A percentile compares a stretch with the other conserved stretches of the same genome.
Evolutionary conservation across 306 rosid species (phyloP).

Genomic region (Cucumis melo): DNA sequence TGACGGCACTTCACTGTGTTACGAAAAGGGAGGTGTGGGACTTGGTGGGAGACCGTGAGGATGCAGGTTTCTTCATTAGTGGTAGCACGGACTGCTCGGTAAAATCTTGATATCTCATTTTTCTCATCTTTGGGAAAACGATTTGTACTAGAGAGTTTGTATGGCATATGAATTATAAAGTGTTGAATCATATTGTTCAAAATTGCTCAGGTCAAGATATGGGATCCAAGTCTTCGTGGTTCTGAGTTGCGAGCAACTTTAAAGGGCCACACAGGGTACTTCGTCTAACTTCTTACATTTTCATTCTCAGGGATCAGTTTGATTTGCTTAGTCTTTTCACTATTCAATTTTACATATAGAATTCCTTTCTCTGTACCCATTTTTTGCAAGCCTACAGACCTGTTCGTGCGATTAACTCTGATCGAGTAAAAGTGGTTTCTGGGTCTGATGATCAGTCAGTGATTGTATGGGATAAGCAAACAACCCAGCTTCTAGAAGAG

Average conservation of each 20-base stretch:
- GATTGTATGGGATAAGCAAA: slow-evolving; percentile 95
- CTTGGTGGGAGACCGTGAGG: slow-evolving; percentile 99
- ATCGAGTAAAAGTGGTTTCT: slow-evolving; percentile 82
- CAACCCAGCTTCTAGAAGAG: slow-evolving; percentile 95
- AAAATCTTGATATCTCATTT: slow-evolving; percentile 19
- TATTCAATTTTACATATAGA: not conserved
- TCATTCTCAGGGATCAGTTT: not conserved
- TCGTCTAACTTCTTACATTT: not conserved
- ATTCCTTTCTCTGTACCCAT: not conserved
- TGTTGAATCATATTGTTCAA: slow-evolving; percentile 12
- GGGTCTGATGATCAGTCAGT: slow-evolving; percentile 94
- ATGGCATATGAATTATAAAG: slow-evolving; percentile 4
- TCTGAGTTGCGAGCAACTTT: slow-evolving; percentile 92
- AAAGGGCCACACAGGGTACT: slow-evolving; percentile 84
- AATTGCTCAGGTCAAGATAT: slow-evolving; percentile 72
- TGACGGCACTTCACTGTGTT: slow-evolving; percentile 95
- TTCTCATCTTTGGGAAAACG: slow-evolving; percentile 10
- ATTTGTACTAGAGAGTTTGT: slow-evolving; percentile 4
- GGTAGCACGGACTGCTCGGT: slow-evolving; percentile 95
- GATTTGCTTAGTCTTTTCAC: not conserved
- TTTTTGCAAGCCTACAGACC: slow-evolving; percentile 36
- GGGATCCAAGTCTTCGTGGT: slow-evolving; percentile 99
- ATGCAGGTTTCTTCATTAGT: slow-evolving; percentile 94
- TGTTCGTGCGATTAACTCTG: slow-evolving; percentile 89
- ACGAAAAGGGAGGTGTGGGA: slow-evolving; percentile 99